Base-by-base conservation (phyloP, 192 early-diverging fungal genomes). In the Tieghemiomyces parasiticus region DNA sequence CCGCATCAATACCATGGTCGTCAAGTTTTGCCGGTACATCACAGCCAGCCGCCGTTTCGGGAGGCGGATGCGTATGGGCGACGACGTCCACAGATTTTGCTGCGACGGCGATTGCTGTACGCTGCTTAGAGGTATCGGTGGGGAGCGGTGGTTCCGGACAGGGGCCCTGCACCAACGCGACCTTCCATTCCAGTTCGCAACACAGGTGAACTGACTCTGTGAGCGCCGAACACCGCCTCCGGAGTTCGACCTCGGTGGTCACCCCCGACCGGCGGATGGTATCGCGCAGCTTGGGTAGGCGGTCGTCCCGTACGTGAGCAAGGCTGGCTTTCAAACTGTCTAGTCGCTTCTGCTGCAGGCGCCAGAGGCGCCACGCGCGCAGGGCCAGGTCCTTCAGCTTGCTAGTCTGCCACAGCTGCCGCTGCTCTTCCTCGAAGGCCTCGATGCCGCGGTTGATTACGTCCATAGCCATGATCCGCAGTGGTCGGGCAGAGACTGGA, bases 181-280 rank as follows among this genome's bases (percentile, higher is more conserved):
- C 19, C 35, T 62, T 28, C 72, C 72, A 74, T 19, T 44, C 19
- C 0, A 50, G 42, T 28, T 63, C 53, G 10, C 60, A 49, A 45
- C 69, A 67, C 35, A 48, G 46, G 22, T 67, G 46, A 1, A 67
- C 47, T 0, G 72, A 70, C 20, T 29, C 26, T 0, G 53, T 63
- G 33, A 74, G 24, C 8, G 48, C 50, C 3, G 38, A 42, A 22
- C 72, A 70, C 26, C 59, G 59, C 20, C 31, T 24, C 4, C 16
- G 35, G 8, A 62, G 47, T 38, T 60, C 32, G 1, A 25, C 26
- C 4, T 35, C 48, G 3, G 25, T 61, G 20, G 49, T 22, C 3
- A 62, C 60, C 16, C 65, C 66, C 61, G 65, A 67, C 30, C 53
- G 60, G 16, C 66, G n/a, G 3, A 74, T 48, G 3, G 61, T 28